Base-by-base conservation (phyloP, 2,329 filamentous ascomycete species). In the Fusarium brevicatenulatum region DNA sequence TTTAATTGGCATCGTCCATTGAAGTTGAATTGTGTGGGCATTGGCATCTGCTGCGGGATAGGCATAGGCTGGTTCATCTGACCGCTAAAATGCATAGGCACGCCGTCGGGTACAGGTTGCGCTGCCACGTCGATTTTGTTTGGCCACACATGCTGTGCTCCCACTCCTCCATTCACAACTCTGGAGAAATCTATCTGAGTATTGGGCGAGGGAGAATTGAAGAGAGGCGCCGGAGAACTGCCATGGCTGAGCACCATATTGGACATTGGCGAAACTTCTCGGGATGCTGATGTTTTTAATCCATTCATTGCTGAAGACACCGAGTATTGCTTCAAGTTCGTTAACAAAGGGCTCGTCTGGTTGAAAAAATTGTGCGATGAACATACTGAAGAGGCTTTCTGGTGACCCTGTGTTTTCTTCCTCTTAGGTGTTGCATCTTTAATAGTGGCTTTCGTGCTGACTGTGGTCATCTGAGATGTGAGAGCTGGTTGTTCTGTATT, bases 231-330 rank as follows among this genome's bases (percentile, higher is more conserved):
- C 4, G 88, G 88, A 4, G 88, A 89, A 6, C 86, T 85, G 72
- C 83, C 85, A 36, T 88, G 86, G 80, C 86, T 89, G 36, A 84
- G 81, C 34, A 86, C 81, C 75, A 88, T 83, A 46, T 83, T 85
- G 19, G 87, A 87, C 73, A 86, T 83, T 18, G 89, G 89, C 4
- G 89, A 90, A 25, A 85, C 82, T 74, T 90, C 89, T 70, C 87
- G 82, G 3, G 88, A 89, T 32, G 79, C 81, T 36, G 81, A 80
- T 46, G 84, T 85, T 70, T 84, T 85, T 12, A 85, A 73, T 32
- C 85, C 86, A 70, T 85, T 85, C 81, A 86, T 84, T n/a, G 85
- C 85, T 55, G 86, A 86, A 36, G 83, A 85, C 32, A 86, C 79
- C 1, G 86, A 87, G 68, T 86, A 84, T 82, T 88, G 86, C 87